These are phyloP conservation scores for Fagopyrum tataricum DNA, from an alignment of 148 eudicot species.

Conservation along the genomic window DNA sequence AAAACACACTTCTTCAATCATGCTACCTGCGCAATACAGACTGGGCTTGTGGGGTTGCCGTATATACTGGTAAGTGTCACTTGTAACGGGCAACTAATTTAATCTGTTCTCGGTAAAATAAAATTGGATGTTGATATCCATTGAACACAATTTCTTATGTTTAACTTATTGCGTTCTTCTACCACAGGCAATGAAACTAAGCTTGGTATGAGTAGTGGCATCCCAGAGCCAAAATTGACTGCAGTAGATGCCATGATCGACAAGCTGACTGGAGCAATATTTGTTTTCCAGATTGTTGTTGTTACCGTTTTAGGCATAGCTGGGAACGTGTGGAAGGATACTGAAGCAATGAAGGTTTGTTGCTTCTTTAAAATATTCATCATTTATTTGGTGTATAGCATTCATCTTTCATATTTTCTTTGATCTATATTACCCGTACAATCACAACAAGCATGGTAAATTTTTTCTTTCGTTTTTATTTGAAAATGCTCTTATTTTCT, in stretches of 20 bases:
- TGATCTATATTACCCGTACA: neutral
- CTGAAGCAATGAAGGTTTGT: conserved; percentile 92
- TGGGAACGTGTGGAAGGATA: conserved; percentile 96
- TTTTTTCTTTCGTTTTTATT: neutral
- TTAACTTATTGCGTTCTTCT: conserved; percentile 6
- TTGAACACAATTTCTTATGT: neutral
- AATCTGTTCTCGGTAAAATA: neutral
- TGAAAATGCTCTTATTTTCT: neutral
- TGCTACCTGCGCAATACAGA: conserved; percentile 97
- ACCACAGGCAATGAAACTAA: conserved; percentile 86
- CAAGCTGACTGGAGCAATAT: conserved; percentile 98
- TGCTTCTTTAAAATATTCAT: conserved; percentile 12
- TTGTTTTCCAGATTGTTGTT: conserved; percentile 89
- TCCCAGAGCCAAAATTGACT: conserved; percentile 94
- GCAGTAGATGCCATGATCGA: conserved; percentile 99
- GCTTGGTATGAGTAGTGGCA: conserved; percentile 96
- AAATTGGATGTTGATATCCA: neutral
- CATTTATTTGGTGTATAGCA: neutral
- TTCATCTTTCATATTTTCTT: neutral
- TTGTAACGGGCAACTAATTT: neutral
- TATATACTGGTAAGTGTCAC: conserved; percentile 70
- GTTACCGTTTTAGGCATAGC: conserved; percentile 92
- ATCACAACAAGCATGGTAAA: neutral
- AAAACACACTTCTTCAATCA: conserved; percentile 92
- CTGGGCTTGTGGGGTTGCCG: conserved; percentile 99